Evolutionary conservation across 805 yeast species (phyloP).

Genomic region (Osmozyma mogii): DNA sequence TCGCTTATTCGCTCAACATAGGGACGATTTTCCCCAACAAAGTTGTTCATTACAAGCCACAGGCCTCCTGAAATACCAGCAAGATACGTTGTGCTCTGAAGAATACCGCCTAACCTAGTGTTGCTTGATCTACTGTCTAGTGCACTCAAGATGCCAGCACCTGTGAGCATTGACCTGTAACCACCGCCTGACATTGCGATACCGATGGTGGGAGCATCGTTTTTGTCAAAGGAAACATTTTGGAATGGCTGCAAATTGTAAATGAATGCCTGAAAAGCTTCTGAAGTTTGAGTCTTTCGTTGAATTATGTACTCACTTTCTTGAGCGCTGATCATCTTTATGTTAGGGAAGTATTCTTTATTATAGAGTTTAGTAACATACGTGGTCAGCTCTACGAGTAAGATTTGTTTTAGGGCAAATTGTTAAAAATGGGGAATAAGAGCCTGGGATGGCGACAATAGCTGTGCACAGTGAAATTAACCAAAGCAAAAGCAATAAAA

Average conservation of each 20-base stretch:
- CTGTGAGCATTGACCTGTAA: constrained; percentile 75
- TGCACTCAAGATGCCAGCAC: constrained; percentile 49
- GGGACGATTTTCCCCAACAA: constrained; percentile 24
- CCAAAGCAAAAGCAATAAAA: too few relatives aligned
- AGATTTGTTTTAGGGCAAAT: constrained; percentile 16
- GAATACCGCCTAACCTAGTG: constrained; percentile 40
- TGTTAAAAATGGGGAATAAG: constrained; percentile 21
- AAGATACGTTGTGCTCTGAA: constrained; percentile 48
- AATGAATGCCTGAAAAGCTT: constrained; percentile 21
- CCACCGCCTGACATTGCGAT: constrained; percentile 79
- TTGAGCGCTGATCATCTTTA: constrained; percentile 5
- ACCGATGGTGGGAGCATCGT: constrained; percentile 49
- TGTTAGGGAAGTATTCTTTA: too few relatives aligned
- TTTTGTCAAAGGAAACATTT: too few relatives aligned
- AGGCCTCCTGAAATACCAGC: constrained; percentile 69
- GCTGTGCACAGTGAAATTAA: too few relatives aligned
- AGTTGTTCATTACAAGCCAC: constrained; percentile 51
- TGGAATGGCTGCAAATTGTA: too few relatives aligned
- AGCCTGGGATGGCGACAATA: too few relatives aligned
- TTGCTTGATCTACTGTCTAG: constrained; percentile 38
- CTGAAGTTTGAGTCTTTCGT: constrained; percentile 22
- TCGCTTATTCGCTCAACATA: constrained; percentile 11
- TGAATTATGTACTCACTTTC: constrained; percentile 21
- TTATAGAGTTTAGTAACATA: constrained; percentile 6
- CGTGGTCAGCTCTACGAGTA: constrained; percentile 15